Percentiles rank a stretch among this genome's conserved stretches.
Evolutionary conservation across 768 basidiomycete genomes (phyloP).

Genomic region (Jaapia argillacea): DNA sequence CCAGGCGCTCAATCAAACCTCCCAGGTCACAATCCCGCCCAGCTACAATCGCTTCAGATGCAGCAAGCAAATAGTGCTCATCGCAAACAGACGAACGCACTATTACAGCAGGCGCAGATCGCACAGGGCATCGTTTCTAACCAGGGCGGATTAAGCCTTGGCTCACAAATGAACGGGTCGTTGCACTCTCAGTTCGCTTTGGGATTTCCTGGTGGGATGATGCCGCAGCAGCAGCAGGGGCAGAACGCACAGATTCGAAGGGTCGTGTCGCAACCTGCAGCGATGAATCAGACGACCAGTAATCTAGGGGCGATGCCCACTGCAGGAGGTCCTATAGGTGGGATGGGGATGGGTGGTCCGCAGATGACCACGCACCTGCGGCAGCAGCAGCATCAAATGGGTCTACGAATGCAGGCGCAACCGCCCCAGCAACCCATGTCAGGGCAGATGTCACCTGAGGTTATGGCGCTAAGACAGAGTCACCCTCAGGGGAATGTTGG

Average conservation of each 20-base stretch:
- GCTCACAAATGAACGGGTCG: slow-evolving; percentile 21
- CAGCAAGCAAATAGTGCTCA: slow-evolving; percentile 10
- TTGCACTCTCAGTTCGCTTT: slow-evolving; percentile 30
- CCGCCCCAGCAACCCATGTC: slow-evolving; percentile 21
- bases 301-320: slow-evolving; percentile 32
- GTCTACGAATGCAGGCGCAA: slow-evolving; percentile 9
- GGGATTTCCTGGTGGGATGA: slow-evolving; percentile 30
- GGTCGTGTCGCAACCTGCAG: slow-evolving; percentile 42
- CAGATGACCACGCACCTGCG: slow-evolving; percentile 20
- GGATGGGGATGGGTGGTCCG: slow-evolving; percentile 11
- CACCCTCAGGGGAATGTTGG: slow-evolving; percentile 21
- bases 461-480: slow-evolving; percentile 28
- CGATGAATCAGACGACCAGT: slow-evolving; percentile 24
- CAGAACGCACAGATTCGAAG: slow-evolving; percentile 29
- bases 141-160: slow-evolving; percentile 12
- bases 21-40: slow-evolving; percentile 3
- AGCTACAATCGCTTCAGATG: slow-evolving; percentile 17
- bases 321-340: slow-evolving; percentile 20
- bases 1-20: slow-evolving; percentile 13
- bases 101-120: slow-evolving; percentile 27
- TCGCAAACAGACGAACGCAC: slow-evolving; percentile 22
- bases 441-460: slow-evolving; percentile 30
- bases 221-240: slow-evolving; percentile 29
- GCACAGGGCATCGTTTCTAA: too few species aligned
- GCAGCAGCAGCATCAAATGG: slow-evolving; percentile 23